Evolutionary conservation across 1,284 basidiomycete species (phyloP).

Genomic region (Calocybe gambosa): DNA sequence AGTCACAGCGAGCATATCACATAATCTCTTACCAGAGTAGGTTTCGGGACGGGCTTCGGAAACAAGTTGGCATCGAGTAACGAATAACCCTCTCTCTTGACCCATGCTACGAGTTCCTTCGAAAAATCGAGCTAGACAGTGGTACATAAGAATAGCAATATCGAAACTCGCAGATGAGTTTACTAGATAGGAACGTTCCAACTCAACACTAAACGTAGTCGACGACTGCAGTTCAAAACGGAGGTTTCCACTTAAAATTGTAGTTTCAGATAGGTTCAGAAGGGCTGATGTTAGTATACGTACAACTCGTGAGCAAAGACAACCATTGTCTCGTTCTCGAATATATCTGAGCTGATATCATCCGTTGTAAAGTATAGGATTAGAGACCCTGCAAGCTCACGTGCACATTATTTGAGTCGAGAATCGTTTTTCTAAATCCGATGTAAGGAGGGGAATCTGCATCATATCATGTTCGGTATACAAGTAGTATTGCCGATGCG

Average conservation of each 20-base stretch:
- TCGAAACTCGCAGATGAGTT: conserved; percentile 2
- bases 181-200: conserved; percentile 82
- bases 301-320: conserved; percentile 92
- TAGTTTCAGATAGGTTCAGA: not conserved
- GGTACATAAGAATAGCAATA: not conserved
- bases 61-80: conserved; percentile 87
- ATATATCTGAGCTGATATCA: conserved; percentile 50
- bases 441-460: conserved; percentile 70
- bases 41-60: conserved; percentile 49
- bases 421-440: conserved; percentile 64
- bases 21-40: conserved; percentile 25
- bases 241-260: conserved; percentile 66
- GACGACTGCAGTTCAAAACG: conserved; percentile 73
- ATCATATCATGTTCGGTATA: conserved; percentile 70
- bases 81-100: conserved; percentile 56
- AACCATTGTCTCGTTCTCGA: conserved; percentile 66
- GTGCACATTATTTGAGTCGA: conserved; percentile 81
- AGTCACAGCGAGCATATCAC: not conserved
- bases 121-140: conserved; percentile 75
- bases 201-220: conserved; percentile 64
- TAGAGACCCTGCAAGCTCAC: conserved; percentile 39
- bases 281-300: conserved; percentile 23
- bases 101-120: conserved; percentile 76
- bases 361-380: conserved; percentile 4
- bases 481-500: conserved; percentile 76